Evolutionary conservation across 805 yeast species (phyloP).

Genomic region (Blastobotrys muscicola): DNA sequence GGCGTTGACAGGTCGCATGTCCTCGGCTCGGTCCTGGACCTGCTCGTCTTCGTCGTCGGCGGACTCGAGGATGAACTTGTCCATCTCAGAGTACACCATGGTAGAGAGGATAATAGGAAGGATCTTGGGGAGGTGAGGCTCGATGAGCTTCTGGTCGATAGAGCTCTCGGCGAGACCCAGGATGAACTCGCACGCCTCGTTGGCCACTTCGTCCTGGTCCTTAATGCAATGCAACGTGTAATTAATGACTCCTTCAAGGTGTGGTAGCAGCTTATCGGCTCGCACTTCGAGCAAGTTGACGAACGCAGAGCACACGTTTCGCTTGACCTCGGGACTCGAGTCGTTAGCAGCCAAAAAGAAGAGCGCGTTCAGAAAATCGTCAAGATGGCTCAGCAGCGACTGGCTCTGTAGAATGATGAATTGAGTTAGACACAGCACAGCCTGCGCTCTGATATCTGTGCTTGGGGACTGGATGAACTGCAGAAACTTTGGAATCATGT

Average conservation of each 20-base stretch:
- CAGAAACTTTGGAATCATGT: slow-evolving; percentile 57
- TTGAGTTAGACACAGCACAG: slow-evolving; percentile 67
- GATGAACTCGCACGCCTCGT: slow-evolving; percentile 90
- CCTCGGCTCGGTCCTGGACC: slow-evolving; percentile 77
- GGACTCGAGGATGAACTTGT: slow-evolving; percentile 51
- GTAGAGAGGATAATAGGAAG: slow-evolving; percentile 70
- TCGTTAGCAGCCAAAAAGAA: slow-evolving; percentile 59
- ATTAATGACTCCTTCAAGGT: slow-evolving; percentile 75
- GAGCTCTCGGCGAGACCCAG: slow-evolving; percentile 58
- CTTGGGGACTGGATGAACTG: slow-evolving; percentile 34
- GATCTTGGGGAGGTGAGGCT: slow-evolving; percentile 49
- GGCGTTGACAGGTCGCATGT: slow-evolving; percentile 73
- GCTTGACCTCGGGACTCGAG: slow-evolving; percentile 48
- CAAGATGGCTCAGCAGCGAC: slow-evolving; percentile 52
- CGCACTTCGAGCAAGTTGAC: slow-evolving; percentile 59
- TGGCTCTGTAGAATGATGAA: slow-evolving; percentile 64
- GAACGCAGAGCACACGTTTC: slow-evolving; percentile 71
- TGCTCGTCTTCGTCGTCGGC: slow-evolving; percentile 70
- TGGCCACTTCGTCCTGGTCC: slow-evolving; percentile 60
- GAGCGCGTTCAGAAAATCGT: slow-evolving; percentile 51
- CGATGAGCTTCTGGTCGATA: slow-evolving; percentile 45
- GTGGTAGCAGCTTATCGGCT: slow-evolving; percentile 73
- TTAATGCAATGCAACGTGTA: slow-evolving; percentile 75
- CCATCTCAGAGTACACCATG: slow-evolving; percentile 85
- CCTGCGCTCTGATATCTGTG: slow-evolving; percentile 46